Conservation (phyloP, 169 alveolate genomes). For the Perkinsus chesapeaki region DNA sequence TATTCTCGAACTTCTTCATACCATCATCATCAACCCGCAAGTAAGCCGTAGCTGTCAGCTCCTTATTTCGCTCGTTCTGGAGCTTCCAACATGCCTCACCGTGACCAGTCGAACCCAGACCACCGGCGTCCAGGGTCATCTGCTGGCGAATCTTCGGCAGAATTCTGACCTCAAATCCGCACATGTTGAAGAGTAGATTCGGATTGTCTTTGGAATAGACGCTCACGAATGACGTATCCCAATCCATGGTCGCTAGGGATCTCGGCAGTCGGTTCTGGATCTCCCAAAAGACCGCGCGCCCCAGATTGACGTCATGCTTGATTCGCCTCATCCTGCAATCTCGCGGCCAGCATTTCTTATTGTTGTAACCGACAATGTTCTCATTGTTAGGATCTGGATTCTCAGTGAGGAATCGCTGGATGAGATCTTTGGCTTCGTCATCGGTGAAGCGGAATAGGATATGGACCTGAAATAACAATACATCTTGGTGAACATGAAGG, state of each 20-base stretch:
- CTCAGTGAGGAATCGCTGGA: slow-evolving; percentile 91
- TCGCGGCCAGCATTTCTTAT: slow-evolving; percentile 99
- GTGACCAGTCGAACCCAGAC: slow-evolving; percentile 25
- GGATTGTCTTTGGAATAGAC: slow-evolving; percentile 99
- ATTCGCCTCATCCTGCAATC: slow-evolving; percentile 99
- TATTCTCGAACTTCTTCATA: slow-evolving; percentile 88
- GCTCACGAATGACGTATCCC: slow-evolving; percentile 92
- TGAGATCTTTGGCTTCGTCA: slow-evolving; percentile 92
- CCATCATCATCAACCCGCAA: slow-evolving; percentile 97
- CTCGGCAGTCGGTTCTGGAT: slow-evolving; percentile 98
- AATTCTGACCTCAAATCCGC: slow-evolving; percentile 97
- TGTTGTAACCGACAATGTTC: slow-evolving; percentile 96
- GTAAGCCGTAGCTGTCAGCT: slow-evolving; percentile 96
- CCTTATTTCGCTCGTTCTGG: slow-evolving; percentile 94
- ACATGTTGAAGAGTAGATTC: slow-evolving; percentile 92
- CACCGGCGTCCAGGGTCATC: not conserved
- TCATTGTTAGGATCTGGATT: slow-evolving; percentile 99
- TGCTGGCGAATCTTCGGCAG: slow-evolving; percentile 64
- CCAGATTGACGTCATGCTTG: slow-evolving; percentile 95
- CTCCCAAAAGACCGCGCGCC: slow-evolving; percentile 99
- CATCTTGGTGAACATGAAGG: not conserved
- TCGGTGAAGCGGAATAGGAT: slow-evolving; percentile 86
- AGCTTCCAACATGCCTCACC: slow-evolving; percentile 97
- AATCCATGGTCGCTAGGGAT: slow-evolving; percentile 90
- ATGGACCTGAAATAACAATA: slow-evolving; percentile 22